These are phyloP conservation scores for Venturia asperata DNA, from an alignment of 2,329 filamentous ascomycete genomes.

Conservation along the genomic window DNA sequence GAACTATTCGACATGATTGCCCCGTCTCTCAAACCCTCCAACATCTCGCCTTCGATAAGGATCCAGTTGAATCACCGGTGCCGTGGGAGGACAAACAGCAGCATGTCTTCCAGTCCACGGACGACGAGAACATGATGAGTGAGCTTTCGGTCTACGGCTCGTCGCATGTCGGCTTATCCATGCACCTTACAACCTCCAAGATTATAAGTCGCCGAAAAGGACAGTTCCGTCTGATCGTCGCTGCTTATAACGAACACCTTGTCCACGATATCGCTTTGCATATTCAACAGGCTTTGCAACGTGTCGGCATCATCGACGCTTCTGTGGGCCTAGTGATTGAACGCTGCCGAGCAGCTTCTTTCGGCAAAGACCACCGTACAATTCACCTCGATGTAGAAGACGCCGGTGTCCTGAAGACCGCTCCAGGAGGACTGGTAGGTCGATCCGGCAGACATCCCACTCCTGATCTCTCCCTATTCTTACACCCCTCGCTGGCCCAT, in stretches of 20 bases:
- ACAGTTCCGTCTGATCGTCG: conserved; percentile 6
- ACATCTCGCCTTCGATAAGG: conserved; percentile 9
- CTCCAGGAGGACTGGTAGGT: background rate
- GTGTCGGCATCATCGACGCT: background rate
- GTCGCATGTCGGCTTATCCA: conserved; percentile 8
- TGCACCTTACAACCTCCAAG: conserved; percentile 2
- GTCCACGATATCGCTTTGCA: conserved; percentile 6
- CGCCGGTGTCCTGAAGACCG: background rate
- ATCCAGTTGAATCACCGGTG: background rate
- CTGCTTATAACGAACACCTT: conserved; percentile 5
- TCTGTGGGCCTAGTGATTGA: background rate
- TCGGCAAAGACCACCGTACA: conserved; percentile 3
- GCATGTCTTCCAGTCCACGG: conserved; percentile 14
- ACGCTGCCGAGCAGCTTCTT: background rate
- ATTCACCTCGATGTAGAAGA: conserved; percentile 4
- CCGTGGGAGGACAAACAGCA: background rate
- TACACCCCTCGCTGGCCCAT: conserved; percentile 16
- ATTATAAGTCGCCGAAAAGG: background rate
- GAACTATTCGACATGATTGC: background rate
- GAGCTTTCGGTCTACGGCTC: conserved; percentile 15
- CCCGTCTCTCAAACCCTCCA: conserved; percentile 1
- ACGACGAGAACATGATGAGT: background rate
- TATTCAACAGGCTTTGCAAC: conserved; percentile 7
- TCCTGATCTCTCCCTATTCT: conserved; percentile 17
- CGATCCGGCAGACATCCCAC: conserved; percentile 2